Conservation (phyloP, 2,329 filamentous ascomycete genomes). For the Colletotrichum shisoi region DNA sequence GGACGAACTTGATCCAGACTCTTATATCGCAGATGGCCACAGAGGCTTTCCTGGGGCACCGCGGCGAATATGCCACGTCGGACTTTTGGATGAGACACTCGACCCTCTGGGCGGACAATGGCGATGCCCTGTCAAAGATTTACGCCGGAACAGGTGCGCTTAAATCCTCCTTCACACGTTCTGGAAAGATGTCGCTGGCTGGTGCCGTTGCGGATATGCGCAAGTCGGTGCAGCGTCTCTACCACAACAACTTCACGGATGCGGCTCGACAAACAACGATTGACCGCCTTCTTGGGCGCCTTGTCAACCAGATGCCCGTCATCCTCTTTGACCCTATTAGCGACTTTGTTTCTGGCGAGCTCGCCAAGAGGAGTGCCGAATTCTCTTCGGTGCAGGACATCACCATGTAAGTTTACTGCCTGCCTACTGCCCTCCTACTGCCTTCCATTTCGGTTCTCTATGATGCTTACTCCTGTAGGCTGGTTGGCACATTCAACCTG, state of each 20-base stretch:
- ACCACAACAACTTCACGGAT: conserved; percentile 97
- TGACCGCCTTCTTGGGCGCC: conserved; percentile 84
- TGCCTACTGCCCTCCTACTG: too few relatives aligned
- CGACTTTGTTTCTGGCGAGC: conserved; percentile 82
- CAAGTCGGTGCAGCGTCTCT: conserved; percentile 91
- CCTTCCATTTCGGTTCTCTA: neutral
- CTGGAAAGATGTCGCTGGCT: conserved; percentile 94
- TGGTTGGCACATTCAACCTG: conserved; percentile 90
- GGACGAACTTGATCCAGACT: conserved; percentile 95
- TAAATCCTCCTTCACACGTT: conserved; percentile 92
- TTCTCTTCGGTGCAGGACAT: conserved; percentile 79
- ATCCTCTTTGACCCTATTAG: conserved; percentile 93
- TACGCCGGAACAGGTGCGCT: conserved; percentile 96
- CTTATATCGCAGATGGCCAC: conserved; percentile 94
- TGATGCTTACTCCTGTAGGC: conserved; percentile 48
- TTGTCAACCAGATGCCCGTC: conserved; percentile 84
- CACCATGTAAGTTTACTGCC: conserved; percentile 66
- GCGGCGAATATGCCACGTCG: conserved; percentile 70
- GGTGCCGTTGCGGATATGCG: conserved; percentile 93
- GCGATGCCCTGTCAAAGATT: conserved; percentile 90
- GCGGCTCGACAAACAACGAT: conserved; percentile 93
- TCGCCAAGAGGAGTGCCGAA: conserved; percentile 72
- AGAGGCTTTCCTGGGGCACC: conserved; percentile 80
- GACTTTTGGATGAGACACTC: conserved; percentile 95
- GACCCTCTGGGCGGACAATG: conserved; percentile 95